Evolutionary conservation across 2,329 filamentous ascomycete genomes (phyloP), one percentile per base, ranked within the genome.

Genomic region (Raffaelea deltoideospora): DNA sequence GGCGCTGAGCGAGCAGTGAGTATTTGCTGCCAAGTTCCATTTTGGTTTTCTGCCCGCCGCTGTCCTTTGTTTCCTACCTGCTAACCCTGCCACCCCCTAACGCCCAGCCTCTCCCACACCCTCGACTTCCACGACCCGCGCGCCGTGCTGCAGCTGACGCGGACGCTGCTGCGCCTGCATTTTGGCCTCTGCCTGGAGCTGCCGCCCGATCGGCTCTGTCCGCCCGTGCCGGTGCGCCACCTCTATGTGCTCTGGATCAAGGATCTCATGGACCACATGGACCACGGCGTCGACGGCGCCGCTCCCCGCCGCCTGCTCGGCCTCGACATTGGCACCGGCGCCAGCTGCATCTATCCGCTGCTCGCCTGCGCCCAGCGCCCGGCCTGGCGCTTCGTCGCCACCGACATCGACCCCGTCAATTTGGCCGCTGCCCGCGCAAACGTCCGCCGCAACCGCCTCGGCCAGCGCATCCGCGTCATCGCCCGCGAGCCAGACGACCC

Each of bases 191-290:
- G 62, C 1, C 59, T 95, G 13, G 64, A 78, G 6, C 63, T 96
- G 1, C 86, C 86, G 0, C 59, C 69, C 20, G 76, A 94, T 53
- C 68, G 88, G 18, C 64, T 98, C 1, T 96, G 88, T 51, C 90
- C 88, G 11, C 84, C 87, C 1, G 81, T 93, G 52, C 66, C 69
- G 0, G 72, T 72, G 42, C 75, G 86, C 34, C 78, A 92, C 54
- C 90, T 88, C 50, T 98, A 98, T 53, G 73, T 96, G 17, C 61
- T 87, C 9, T 96, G 87, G 86, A 62, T 96, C 1, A 85, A 93
- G 49, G 66, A 69, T 3, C 68, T 98, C 0, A 53, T 96, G 7
- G 85, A 93, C 49, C 57, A 67, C 3, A 49, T 53, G 3, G 50
- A 53, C 3, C 51, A 51, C 1, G 59, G 69, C 24, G 27, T 23